Percentiles rank a stretch among this genome's conserved stretches.
Evolutionary conservation across 2,329 filamentous ascomycete species (phyloP).

Genomic region (Aphanoascus verrucosus): DNA sequence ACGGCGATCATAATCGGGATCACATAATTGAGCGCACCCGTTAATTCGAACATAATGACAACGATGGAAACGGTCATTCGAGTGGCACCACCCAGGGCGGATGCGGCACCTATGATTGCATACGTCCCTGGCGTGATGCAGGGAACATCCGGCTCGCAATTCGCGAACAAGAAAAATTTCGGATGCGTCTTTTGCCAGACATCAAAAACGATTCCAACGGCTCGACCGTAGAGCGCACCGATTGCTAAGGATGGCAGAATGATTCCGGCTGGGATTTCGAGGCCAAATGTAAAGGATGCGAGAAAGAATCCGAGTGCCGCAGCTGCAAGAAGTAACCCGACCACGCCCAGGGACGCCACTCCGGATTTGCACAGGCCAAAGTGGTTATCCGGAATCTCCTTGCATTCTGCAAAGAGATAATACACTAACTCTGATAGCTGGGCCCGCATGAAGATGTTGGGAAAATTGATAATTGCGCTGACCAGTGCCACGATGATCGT

Average conservation of each 20-base stretch:
- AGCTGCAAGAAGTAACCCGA: constrained; percentile 72
- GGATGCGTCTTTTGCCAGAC: constrained; percentile 75
- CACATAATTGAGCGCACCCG: constrained; percentile 88
- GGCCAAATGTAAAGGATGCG: constrained; percentile 77
- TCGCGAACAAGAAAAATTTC: constrained; percentile 62
- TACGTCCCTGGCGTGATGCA: constrained; percentile 94
- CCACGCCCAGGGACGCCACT: constrained; percentile 67
- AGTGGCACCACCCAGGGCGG: constrained; percentile 85
- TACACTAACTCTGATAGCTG: constrained; percentile 87
- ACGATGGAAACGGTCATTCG: constrained; percentile 97
- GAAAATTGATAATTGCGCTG: constrained; percentile 85
- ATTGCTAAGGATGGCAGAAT: constrained; percentile 95
- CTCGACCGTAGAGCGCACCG: constrained; percentile 78
- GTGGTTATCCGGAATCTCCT: constrained; percentile 67
- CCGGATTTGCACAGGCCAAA: constrained; percentile 86
- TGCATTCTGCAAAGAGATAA: constrained; percentile 84
- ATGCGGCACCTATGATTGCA: constrained; percentile 88
- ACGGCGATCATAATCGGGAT: constrained; percentile 98
- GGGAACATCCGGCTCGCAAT: constrained; percentile 72
- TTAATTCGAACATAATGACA: constrained; percentile 98
- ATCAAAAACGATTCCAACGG: constrained; percentile 78
- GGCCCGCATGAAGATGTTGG: constrained; percentile 90
- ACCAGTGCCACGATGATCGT: constrained; percentile 68
- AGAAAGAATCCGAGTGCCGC: constrained; percentile 75
- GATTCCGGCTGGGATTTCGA: constrained; percentile 90